phyloP scores from a whole-genome alignment of 1,139 yeast genomes.

The Scheffersomyces cryptocercus region DNA sequence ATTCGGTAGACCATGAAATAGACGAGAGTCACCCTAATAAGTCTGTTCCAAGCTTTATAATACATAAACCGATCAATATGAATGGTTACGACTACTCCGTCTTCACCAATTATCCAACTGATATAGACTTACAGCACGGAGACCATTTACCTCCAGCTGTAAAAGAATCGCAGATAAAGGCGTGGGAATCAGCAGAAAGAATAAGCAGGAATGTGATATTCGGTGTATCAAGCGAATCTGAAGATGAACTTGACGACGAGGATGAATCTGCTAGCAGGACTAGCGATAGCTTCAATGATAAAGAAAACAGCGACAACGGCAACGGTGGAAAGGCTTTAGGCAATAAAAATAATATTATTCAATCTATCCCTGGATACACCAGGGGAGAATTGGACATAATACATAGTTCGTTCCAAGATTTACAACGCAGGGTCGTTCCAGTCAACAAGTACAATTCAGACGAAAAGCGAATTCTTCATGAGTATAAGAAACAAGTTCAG shows the following conservation, averaged over 20 bases:
- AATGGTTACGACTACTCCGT: slow-evolving; percentile 24
- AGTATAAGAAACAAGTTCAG: slow-evolving; percentile 34
- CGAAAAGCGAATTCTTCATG: slow-evolving; percentile 31
- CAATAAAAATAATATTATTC: slow-evolving; percentile 12
- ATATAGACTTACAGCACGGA: slow-evolving; percentile 20
- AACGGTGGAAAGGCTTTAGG: not conserved
- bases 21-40: slow-evolving; percentile 14
- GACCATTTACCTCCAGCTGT: slow-evolving; percentile 20
- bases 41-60: slow-evolving; percentile 16
- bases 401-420: slow-evolving; percentile 5
- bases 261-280: slow-evolving; percentile 7
- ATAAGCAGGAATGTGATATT: slow-evolving; percentile 38
- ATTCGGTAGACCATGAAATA: slow-evolving; percentile 5
- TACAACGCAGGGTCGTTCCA: slow-evolving; percentile 7
- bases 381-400: slow-evolving; percentile 34
- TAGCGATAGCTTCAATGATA: not conserved
- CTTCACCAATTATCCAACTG: slow-evolving; percentile 22
- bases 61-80: slow-evolving; percentile 20
- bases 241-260: slow-evolving; percentile 11
- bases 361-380: slow-evolving; percentile 44
- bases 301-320: not conserved
- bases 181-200: slow-evolving; percentile 51
- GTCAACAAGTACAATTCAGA: slow-evolving; percentile 11
- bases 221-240: slow-evolving; percentile 24
- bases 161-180: slow-evolving; percentile 40